Conservation (phyloP, 192 early-diverging fungal genomes). For the Entomortierella chlamydospora region DNA sequence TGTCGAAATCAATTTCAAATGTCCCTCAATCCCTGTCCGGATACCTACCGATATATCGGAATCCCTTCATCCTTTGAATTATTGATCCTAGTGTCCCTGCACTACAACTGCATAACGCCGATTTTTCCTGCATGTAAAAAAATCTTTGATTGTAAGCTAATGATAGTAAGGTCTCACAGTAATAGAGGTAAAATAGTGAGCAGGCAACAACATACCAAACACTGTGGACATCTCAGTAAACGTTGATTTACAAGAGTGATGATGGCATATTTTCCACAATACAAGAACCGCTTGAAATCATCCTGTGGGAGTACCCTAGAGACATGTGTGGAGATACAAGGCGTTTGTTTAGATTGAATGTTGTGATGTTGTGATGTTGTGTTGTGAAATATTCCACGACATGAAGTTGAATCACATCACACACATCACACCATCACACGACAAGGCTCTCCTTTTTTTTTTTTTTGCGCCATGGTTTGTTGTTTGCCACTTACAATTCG, state of each 20-base stretch:
- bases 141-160: background rate
- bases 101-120: conserved; percentile 24
- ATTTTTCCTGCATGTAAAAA: conserved; percentile 22
- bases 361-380: too few relatives aligned
- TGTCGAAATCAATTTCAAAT: too few relatives aligned
- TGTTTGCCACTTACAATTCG: conserved; percentile 62
- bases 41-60: conserved; percentile 57
- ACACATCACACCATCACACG: too few relatives aligned
- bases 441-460: background rate
- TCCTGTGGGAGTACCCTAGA: conserved; percentile 74
- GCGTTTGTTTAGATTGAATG: too few relatives aligned
- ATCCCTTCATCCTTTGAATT: conserved; percentile 39
- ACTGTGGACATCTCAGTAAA: conserved; percentile 70
- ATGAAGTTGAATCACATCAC: too few relatives aligned
- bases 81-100: conserved; percentile 30
- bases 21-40: conserved; percentile 1
- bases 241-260: conserved; percentile 85
- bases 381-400: too few relatives aligned
- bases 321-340: background rate
- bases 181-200: background rate
- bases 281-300: conserved; percentile 87
- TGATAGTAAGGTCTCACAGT: background rate
- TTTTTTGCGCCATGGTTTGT: background rate
- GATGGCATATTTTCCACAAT: conserved; percentile 78
- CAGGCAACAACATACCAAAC: conserved; percentile 55